These are phyloP conservation scores for Serendipita indica DNA, from an alignment of 768 basidiomycete genomes.

Conservation along the genomic window DNA sequence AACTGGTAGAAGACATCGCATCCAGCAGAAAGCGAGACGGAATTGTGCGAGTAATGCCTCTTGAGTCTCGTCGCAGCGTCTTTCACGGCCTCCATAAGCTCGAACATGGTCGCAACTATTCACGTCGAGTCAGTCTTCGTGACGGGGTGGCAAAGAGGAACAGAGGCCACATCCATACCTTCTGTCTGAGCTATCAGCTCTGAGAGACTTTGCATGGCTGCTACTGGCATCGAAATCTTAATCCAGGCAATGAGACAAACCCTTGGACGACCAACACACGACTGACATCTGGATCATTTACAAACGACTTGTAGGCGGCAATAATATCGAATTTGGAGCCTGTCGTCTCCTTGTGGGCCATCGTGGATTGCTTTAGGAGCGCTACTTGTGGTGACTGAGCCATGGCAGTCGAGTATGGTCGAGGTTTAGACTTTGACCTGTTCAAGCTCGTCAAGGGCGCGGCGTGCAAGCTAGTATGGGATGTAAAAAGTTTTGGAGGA, in stretches of 20 bases:
- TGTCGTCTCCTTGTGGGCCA: neutral
- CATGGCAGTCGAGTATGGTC: neutral
- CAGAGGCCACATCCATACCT: constrained; percentile 31
- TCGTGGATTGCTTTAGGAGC: neutral
- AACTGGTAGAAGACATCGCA: constrained; percentile 84
- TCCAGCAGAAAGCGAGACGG: constrained; percentile 76
- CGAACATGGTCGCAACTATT: constrained; percentile 84
- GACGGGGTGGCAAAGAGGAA: neutral
- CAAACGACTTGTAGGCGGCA: constrained; percentile 41
- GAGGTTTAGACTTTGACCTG: neutral
- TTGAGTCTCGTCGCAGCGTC: constrained; percentile 54
- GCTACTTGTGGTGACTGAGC: neutral
- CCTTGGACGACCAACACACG: neutral
- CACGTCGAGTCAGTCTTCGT: constrained; percentile 5
- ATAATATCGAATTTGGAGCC: constrained; percentile 30
- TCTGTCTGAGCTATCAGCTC: constrained; percentile 67
- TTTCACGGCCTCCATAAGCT: constrained; percentile 73
- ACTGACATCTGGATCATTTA: constrained; percentile 52
- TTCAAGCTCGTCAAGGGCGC: neutral
- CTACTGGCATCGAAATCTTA: constrained; percentile 69
- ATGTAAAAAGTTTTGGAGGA: neutral
- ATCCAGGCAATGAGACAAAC: neutral
- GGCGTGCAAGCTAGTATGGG: neutral
- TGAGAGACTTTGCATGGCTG: constrained; percentile 75
- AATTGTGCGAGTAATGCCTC: constrained; percentile 42